These are phyloP conservation scores for Deinandra increscens DNA, from an alignment of 129 eudicot species.

Conservation along the genomic window DNA sequence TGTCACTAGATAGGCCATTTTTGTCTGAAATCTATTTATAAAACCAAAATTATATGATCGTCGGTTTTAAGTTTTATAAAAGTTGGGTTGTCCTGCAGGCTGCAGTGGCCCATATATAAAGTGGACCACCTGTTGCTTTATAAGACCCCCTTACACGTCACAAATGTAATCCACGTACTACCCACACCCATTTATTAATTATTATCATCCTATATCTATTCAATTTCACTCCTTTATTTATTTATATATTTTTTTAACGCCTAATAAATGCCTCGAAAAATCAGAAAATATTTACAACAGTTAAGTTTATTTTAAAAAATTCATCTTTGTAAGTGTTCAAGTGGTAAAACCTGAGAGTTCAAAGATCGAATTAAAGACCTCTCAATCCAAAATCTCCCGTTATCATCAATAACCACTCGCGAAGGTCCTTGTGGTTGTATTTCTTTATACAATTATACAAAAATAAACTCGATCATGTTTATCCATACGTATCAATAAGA, in stretches of 20 bases:
- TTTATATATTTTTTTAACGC: background rate
- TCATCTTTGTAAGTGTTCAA: no score
- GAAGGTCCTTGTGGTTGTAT: no score
- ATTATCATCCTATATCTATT: background rate
- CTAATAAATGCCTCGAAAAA: no score
- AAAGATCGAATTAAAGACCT: no score
- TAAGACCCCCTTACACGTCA: conserved; percentile 6
- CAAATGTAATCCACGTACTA: conserved; percentile 9
- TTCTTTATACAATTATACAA: background rate
- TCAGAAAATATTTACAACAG: background rate
- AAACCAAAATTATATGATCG: no score
- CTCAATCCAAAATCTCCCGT: no score
- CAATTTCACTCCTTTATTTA: background rate
- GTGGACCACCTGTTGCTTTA: conserved; percentile 16
- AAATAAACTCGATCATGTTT: no score
- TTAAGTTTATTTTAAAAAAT: no score
- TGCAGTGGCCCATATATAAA: background rate
- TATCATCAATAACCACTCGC: no score
- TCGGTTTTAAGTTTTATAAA: background rate
- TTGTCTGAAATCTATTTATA: background rate
- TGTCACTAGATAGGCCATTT: background rate
- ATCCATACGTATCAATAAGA: no score
- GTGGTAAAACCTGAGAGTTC: no score
- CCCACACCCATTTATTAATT: conserved; percentile 7
- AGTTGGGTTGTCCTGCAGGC: background rate